Percentiles rank a stretch among this genome's conserved stretches.
Evolutionary conservation across 2,329 filamentous ascomycete species (phyloP).

Genomic region (Trichoderma citrinoviride): DNA sequence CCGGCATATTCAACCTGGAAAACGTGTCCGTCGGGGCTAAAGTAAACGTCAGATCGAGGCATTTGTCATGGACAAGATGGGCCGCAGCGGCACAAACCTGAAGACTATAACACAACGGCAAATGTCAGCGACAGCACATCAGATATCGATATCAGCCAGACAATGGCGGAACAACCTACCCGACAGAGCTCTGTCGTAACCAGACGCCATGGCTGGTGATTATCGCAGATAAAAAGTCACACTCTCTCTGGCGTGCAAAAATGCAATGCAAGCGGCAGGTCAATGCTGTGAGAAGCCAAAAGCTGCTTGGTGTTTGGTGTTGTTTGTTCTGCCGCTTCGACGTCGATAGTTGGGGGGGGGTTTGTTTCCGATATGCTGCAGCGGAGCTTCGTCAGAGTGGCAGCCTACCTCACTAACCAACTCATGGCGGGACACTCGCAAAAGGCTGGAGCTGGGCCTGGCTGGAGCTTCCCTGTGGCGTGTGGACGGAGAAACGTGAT

Average conservation of each 20-base stretch:
- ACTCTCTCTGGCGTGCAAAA: background rate
- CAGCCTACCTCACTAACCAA: slow-evolving; percentile 34
- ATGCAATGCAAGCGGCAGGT: background rate
- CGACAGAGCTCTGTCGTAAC: slow-evolving; percentile 98
- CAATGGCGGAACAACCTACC: slow-evolving; percentile 59
- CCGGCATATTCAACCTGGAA: slow-evolving; percentile 99
- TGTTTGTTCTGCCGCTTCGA: background rate
- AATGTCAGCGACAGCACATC: slow-evolving; percentile 40
- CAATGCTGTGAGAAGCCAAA: slow-evolving; percentile 6
- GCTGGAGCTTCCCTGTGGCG: slow-evolving; percentile 19
- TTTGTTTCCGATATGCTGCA: slow-evolving; percentile 20
- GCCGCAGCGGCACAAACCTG: slow-evolving; percentile 52
- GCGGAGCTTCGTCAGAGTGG: slow-evolving; percentile 42
- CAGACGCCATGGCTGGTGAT: slow-evolving; percentile 67
- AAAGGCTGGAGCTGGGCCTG: slow-evolving; percentile 32
- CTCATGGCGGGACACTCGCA: slow-evolving; percentile 7
- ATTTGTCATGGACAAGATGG: background rate
- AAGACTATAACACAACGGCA: slow-evolving; percentile 62
- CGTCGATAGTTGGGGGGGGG: slow-evolving; percentile 25
- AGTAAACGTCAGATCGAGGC: background rate
- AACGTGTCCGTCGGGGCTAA: slow-evolving; percentile 96
- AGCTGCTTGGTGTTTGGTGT: background rate
- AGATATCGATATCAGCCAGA: slow-evolving; percentile 24
- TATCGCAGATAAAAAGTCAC: background rate
- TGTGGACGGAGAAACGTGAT: slow-evolving; percentile 33